Percentiles rank a stretch among this genome's conserved stretches.
Evolutionary conservation across 106 monocot species (phyloP).

Genomic region (Xerophyta viscosa): DNA sequence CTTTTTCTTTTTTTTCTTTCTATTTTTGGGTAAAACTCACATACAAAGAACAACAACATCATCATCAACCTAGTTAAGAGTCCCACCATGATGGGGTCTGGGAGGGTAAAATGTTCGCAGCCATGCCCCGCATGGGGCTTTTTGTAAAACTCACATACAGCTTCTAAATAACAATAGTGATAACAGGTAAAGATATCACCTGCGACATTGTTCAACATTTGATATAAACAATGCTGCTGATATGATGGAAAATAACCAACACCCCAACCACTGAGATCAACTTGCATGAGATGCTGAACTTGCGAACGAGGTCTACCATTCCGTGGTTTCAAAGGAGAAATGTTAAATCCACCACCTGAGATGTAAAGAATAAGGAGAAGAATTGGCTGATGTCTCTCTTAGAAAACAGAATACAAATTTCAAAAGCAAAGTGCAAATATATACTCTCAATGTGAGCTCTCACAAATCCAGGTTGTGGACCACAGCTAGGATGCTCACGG

Average conservation of each 20-base stretch:
- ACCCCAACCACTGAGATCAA: slow-evolving; percentile 92
- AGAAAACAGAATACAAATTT: no score
- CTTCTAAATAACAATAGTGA: no score
- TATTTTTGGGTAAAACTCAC: no score
- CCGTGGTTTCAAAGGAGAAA: slow-evolving; percentile 73
- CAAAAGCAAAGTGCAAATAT: slow-evolving; percentile 3
- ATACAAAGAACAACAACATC: no score
- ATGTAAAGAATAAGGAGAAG: neutral
- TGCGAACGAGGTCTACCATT: slow-evolving; percentile 72
- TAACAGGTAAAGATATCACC: slow-evolving; percentile 48
- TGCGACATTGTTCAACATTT: slow-evolving; percentile 86
- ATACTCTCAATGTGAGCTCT: slow-evolving; percentile 82
- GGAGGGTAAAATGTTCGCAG: no score
- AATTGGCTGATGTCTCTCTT: no score
- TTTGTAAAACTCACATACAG: no score
- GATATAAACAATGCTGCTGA: slow-evolving; percentile 90
- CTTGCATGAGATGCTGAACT: slow-evolving; percentile 96
- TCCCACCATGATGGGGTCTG: no score
- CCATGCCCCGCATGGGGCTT: no score
- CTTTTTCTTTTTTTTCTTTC: no score
- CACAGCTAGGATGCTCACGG: slow-evolving; percentile 72
- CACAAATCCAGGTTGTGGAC: slow-evolving; percentile 80
- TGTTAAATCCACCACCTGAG: slow-evolving; percentile 89
- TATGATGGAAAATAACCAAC: slow-evolving; percentile 72
- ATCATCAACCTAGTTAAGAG: no score